phyloP scores from a whole-genome alignment of 805 yeast species.

The Ascoidea rubescens region DNA sequence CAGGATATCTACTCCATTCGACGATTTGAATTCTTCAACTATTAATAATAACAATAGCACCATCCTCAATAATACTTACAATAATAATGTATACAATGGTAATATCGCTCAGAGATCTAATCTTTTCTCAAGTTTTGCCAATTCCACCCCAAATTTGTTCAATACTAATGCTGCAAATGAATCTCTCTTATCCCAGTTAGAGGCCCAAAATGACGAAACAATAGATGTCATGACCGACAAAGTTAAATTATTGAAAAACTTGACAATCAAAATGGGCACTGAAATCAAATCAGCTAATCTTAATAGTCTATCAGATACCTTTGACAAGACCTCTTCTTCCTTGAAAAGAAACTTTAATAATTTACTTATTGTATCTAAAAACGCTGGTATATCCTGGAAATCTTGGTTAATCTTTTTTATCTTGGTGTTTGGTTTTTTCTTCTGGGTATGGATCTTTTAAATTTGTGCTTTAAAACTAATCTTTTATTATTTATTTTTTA shows the following conservation, averaged over 20 bases:
- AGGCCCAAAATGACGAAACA: conserved; percentile 25
- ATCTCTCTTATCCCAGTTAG: conserved; percentile 22
- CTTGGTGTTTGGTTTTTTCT: conserved; percentile 20
- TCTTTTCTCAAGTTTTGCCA: background rate
- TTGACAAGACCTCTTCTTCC: conserved; percentile 12
- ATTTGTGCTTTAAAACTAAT: no score
- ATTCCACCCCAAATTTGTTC: background rate
- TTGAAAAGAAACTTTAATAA: conserved; percentile 20
- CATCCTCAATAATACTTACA: no score
- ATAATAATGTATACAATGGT: no score
- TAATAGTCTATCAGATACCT: conserved; percentile 7
- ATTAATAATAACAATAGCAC: background rate
- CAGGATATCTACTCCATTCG: background rate
- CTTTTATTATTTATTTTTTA: no score
- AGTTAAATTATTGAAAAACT: conserved; percentile 19
- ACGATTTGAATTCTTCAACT: background rate
- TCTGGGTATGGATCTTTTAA: conserved; percentile 15
- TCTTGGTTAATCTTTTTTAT: conserved; percentile 22
- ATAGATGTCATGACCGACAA: conserved; percentile 19
- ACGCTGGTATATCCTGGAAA: conserved; percentile 23
- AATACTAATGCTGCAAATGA: conserved; percentile 17
- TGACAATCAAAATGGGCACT: conserved; percentile 24
- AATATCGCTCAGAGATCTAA: no score
- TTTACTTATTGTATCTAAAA: conserved; percentile 23
- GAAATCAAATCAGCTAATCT: conserved; percentile 16